Conservation (phyloP, 2,329 filamentous ascomycete species). For the Exutisphaerella laricina region DNA sequence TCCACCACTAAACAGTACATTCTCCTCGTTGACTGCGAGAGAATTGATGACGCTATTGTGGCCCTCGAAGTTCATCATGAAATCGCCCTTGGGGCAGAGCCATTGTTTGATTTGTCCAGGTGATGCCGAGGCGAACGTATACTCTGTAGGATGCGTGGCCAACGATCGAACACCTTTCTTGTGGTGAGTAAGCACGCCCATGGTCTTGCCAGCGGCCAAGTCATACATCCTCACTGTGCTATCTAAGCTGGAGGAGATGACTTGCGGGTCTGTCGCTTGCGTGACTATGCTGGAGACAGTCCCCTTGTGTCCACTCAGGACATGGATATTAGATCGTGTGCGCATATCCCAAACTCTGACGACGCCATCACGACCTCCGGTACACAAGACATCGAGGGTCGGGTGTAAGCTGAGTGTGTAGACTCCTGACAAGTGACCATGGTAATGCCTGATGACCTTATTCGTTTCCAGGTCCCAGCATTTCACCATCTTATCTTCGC, state of each 20-base stretch:
- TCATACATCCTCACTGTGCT: constrained; percentile 91
- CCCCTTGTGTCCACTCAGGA: constrained; percentile 81
- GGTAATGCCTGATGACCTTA: constrained; percentile 96
- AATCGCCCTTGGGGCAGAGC: constrained; percentile 96
- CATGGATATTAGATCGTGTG: constrained; percentile 90
- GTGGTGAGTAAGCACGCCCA: constrained; percentile 94
- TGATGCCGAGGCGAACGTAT: constrained; percentile 90
- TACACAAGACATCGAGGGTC: constrained; percentile 89
- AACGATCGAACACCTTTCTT: constrained; percentile 92
- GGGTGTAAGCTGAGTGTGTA: constrained; percentile 93
- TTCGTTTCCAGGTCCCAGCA: constrained; percentile 99
- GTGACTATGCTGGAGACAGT: constrained; percentile 87
- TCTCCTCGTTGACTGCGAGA: constrained; percentile 85
- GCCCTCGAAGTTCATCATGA: constrained; percentile 98
- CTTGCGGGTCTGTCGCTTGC: constrained; percentile 93
- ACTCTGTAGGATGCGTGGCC: constrained; percentile 81
- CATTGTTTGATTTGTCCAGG: constrained; percentile 97
- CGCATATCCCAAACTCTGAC: constrained; percentile 98
- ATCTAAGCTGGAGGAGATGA: constrained; percentile 90
- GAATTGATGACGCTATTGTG: constrained; percentile 97
- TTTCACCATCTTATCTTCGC: constrained; percentile 99
- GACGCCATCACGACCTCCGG: constrained; percentile 88
- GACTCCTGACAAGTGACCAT: constrained; percentile 92
- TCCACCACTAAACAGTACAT: constrained; percentile 88
- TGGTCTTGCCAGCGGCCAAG: constrained; percentile 89